A percentile compares a stretch with the other conserved stretches of the same genome.
Evolutionary conservation across 2,329 filamentous ascomycete species (phyloP).

Genomic region (Lachnellula occidentalis): DNA sequence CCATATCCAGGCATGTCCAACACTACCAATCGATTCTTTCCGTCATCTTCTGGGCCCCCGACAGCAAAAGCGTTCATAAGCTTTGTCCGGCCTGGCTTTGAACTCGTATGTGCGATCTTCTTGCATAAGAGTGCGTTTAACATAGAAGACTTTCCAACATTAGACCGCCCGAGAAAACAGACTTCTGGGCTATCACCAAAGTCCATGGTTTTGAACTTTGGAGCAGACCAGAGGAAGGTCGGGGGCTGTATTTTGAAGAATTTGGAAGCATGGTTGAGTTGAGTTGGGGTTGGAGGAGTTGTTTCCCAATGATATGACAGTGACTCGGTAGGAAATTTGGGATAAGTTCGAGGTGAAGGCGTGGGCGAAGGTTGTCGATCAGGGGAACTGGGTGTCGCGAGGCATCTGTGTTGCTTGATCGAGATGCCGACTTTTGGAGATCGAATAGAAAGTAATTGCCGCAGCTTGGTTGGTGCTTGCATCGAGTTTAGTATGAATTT

Average conservation of each 20-base stretch:
- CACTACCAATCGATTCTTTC: conserved; percentile 43
- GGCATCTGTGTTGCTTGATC: neutral
- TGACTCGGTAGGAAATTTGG: conserved; percentile 9
- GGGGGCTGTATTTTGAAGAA: conserved; percentile 44
- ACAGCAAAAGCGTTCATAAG: conserved; percentile 64
- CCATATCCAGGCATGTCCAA: conserved; percentile 71
- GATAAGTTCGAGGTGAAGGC: neutral
- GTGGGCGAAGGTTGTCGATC: neutral
- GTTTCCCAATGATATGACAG: conserved; percentile 48
- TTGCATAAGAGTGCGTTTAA: conserved; percentile 57
- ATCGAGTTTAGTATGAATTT: neutral
- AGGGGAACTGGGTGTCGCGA: neutral
- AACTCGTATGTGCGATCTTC: conserved; percentile 49
- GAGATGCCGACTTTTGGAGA: neutral
- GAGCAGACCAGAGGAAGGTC: conserved; percentile 53
- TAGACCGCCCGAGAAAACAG: conserved; percentile 60
- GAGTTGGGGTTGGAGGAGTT: conserved; percentile 35
- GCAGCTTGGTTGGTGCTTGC: neutral
- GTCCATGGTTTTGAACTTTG: conserved; percentile 55
- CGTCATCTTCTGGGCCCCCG: conserved; percentile 34
- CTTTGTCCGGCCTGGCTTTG: conserved; percentile 55
- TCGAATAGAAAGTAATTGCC: neutral
- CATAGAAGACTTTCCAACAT: conserved; percentile 64
- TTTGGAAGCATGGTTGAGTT: conserved; percentile 40
- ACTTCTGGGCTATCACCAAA: conserved; percentile 36